Evolutionary conservation across 1,284 basidiomycete genomes (phyloP), one percentile per base, ranked within the genome.

Genomic region (Puccinia novopanici): DNA sequence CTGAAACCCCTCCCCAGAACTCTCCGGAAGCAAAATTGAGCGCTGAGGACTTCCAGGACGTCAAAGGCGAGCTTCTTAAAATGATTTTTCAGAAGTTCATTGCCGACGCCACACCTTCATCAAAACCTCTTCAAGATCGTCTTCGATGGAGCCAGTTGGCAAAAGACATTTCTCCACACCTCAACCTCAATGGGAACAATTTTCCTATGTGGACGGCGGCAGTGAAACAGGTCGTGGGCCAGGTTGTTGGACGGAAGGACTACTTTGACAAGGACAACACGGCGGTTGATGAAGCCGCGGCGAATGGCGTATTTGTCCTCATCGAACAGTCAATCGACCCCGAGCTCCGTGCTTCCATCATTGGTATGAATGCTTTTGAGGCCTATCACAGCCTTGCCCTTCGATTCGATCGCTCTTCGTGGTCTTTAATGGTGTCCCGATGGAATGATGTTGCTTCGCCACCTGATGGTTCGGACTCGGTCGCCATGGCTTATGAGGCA

Each of bases 1-100:
- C n/a, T n/a, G n/a, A n/a, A n/a, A n/a, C n/a, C n/a, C n/a, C n/a
- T n/a, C n/a, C n/a, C n/a, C n/a, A n/a, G n/a, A n/a, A n/a, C n/a
- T n/a, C 34, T 34, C 34, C 34, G 1, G 34, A 34, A 34, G 34
- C 4, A 4, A 34, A 34, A 4, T 34, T 34, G 2, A 2, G 2
- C 34, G 34, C 34, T 4, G 34, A 34, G 1, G 34, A 34, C 34
- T 34, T 34, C 34, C 34, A 34, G 4, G 1, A 34, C 4, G 34
- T 34, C 34, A 34, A n/a, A n/a, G n/a, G n/a, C n/a, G 55, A 59
- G 10, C 1, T 59, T 3, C 4, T n/a, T 5, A 30, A 30, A 10
- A 59, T 59, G 55, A 59, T 59, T 4, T 59, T 59, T 30, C 24
- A 59, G n/a, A 59, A 59, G 27, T 59, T 59, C 27, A 59, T 59